Base-by-base conservation (phyloP, 1,284 basidiomycete species). In the Ustilago cynodontis region DNA sequence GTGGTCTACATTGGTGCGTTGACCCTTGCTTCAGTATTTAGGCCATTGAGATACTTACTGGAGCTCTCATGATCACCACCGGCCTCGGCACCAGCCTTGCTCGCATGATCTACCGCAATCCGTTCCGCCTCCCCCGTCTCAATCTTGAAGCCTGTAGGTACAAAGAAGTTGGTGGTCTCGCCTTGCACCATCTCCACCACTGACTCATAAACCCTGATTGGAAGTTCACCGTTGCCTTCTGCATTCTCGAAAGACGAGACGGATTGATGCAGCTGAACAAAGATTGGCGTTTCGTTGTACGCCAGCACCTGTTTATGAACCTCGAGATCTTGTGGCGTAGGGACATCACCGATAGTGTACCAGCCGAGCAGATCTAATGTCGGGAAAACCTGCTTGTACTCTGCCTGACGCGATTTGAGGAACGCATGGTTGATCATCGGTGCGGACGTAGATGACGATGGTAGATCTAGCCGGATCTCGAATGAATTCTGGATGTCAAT, bases 371-470 rank as follows among this genome's bases (percentile, higher is more conserved):
- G 91, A 80, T 97, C 94, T 52, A 98, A 89, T 0, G 94, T 94
- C 3, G 96, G 97, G 86, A 99, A 99, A 16, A 98, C 95, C 87
- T 98, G 94, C 86, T 96, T 96, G 89, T 96, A 99, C 87, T 97
- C 95, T 70, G 95, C 94, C 77, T 91, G 90, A 76, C 97, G 89
- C 50, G 91, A 91, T 10, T 91, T 89, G 18, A 98, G 88, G 86
- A 96, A 98, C 6, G 73, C 62, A 59, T 76, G 72, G 47, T 81
- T 75, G 43, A 82, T 70, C 16, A 24, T 53, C 0, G 67, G 64
- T 0, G 61, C 29, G 8, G 58, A 43, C 18, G 58, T 24, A 2
- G 55, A 20, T 8, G 57, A 53, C 4, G 65, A 14, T 5, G 59
- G 2, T 5, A 61, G 22, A 24, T 82, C 80, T 20, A 92, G 87